A percentile compares a stretch with the other conserved stretches of the same genome.
These are phyloP conservation scores for Sarcomyxa edulis DNA, from an alignment of 768 basidiomycete species.

Conservation along the genomic window DNA sequence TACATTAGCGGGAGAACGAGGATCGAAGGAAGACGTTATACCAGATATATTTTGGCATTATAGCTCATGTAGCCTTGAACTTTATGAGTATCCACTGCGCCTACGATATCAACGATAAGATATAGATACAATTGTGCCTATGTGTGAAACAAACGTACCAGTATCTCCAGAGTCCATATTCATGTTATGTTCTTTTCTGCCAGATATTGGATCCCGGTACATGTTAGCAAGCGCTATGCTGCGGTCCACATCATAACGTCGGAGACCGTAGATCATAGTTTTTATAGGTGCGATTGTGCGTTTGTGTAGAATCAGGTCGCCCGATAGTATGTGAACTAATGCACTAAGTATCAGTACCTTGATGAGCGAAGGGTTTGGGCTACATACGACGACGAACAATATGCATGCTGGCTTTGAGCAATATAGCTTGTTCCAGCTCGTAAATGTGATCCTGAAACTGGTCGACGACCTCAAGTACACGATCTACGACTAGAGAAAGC, in stretches of 20 bases:
- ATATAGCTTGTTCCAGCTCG: slow-evolving; percentile 53
- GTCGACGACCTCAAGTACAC: slow-evolving; percentile 62
- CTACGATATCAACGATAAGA: too few species aligned
- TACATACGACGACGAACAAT: slow-evolving; percentile 54
- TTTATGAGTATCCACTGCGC: too few species aligned
- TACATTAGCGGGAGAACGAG: neutral
- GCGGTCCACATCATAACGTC: slow-evolving; percentile 67
- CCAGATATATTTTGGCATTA: slow-evolving; percentile 65
- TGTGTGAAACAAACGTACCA: slow-evolving; percentile 4
- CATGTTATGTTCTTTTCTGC: slow-evolving; percentile 7
- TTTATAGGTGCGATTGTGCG: slow-evolving; percentile 70
- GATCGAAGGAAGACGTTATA: slow-evolving; percentile 19
- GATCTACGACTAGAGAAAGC: slow-evolving; percentile 55
- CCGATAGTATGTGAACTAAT: slow-evolving; percentile 72
- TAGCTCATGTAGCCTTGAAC: slow-evolving; percentile 62
- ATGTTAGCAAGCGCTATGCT: slow-evolving; percentile 51
- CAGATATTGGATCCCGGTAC: slow-evolving; percentile 21
- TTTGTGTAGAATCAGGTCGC: slow-evolving; percentile 70
- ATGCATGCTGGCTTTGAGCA: slow-evolving; percentile 55
- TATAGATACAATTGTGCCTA: neutral
- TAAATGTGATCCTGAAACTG: slow-evolving; percentile 60
- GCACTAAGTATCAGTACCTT: neutral
- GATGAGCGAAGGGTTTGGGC: neutral
- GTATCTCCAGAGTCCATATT: slow-evolving; percentile 16
- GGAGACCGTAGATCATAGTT: slow-evolving; percentile 60